These are phyloP conservation scores for Diaporthe amygdali DNA, from an alignment of 2,329 filamentous ascomycete species.

Conservation along the genomic window DNA sequence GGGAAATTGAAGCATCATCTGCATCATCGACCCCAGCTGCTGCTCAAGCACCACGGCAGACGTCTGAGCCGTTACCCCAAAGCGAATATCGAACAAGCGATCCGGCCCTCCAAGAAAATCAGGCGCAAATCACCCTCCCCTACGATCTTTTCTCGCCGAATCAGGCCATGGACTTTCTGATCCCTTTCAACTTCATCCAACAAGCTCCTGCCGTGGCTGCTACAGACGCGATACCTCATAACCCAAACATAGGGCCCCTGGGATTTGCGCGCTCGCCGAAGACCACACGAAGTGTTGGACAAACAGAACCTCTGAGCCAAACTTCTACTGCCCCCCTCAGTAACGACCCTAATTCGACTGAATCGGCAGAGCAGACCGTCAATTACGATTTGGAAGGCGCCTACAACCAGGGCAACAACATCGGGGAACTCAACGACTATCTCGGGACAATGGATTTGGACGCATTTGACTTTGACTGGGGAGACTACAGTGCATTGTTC, in stretches of 20 bases:
- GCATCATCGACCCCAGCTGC: no score
- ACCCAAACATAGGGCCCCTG: not conserved
- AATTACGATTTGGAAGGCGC: not conserved
- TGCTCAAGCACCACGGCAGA: not conserved
- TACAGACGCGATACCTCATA: not conserved
- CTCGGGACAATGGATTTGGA: constrained; percentile 15
- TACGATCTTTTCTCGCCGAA: constrained; percentile 14
- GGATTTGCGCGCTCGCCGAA: not conserved
- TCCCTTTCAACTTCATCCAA: not conserved
- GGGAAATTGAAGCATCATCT: not conserved
- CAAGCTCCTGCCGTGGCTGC: not conserved
- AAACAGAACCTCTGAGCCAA: no score
- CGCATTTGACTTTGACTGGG: constrained; percentile 8
- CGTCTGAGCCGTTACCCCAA: not conserved
- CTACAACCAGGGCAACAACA: not conserved
- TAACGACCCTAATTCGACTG: no score
- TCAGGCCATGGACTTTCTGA: not conserved
- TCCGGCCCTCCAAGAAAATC: no score
- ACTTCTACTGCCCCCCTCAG: no score
- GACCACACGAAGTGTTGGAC: no score
- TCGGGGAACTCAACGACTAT: not conserved
- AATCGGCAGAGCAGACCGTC: not conserved
- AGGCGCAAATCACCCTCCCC: not conserved
- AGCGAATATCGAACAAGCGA: not conserved
- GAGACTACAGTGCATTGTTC: not conserved